Evolutionary conservation across 2,329 filamentous ascomycete species (phyloP).

Genomic region (Macrophomina pseudophaseolina): DNA sequence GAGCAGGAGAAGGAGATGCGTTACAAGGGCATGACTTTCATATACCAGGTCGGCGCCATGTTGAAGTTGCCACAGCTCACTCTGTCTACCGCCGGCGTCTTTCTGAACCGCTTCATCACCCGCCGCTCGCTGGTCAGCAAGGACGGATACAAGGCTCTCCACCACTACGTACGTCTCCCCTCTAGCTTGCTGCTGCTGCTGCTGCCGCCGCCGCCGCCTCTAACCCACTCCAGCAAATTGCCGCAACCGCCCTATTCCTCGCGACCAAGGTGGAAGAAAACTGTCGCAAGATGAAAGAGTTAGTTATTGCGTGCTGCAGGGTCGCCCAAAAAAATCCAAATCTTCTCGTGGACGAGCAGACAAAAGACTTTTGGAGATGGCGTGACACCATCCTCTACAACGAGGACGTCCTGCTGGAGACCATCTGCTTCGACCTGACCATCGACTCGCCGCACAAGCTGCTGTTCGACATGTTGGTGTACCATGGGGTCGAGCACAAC

Average conservation of each 20-base stretch:
- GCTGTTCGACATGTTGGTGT: constrained; percentile 79
- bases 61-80: constrained; percentile 92
- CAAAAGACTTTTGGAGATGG: constrained; percentile 98
- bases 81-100: constrained; percentile 87
- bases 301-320: constrained; percentile 91
- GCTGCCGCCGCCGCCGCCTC: not conserved
- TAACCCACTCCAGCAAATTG: constrained; percentile 65
- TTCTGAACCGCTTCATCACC: constrained; percentile 97
- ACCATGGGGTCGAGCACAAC: constrained; percentile 76
- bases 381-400: constrained; percentile 90
- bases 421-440: constrained; percentile 90
- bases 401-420: constrained; percentile 90
- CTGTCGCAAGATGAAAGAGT: constrained; percentile 90
- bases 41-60: constrained; percentile 90
- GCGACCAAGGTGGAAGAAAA: constrained; percentile 98
- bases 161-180: constrained; percentile 69
- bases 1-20: constrained; percentile 80
- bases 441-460: constrained; percentile 86
- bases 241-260: constrained; percentile 88
- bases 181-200: not conserved
- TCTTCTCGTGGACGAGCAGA: constrained; percentile 91
- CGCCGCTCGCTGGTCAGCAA: constrained; percentile 78
- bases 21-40: constrained; percentile 95
- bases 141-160: constrained; percentile 69
- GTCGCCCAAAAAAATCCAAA: constrained; percentile 94